Base-by-base conservation (phyloP, 1,284 basidiomycete species). In the Bjerkandera adusta region DNA sequence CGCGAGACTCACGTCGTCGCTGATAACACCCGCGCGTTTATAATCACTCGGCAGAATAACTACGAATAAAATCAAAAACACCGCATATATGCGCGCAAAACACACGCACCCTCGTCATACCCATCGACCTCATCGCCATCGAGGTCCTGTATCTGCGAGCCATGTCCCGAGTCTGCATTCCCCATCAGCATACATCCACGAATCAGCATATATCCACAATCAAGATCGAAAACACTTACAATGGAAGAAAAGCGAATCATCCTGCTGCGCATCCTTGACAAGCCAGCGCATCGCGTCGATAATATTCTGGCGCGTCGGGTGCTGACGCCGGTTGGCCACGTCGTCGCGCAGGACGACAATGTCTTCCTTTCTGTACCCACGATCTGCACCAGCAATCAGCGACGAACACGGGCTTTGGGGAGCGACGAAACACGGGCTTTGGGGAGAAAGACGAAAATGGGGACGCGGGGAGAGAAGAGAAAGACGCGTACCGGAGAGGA, bases 221-320 rank as follows among this genome's bases (percentile, higher is more conserved):
- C n/a, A n/a, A n/a, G n/a, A n/a, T 33, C 35, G 37, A 15, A 16
- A 20, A n/a, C 6, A 65, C 81, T 46, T 61, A 85, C 85, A 95
- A 58, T 95, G 92, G 65, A 95, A 87, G 66, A 95, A 92, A 8
- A 96, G 68, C 1, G 91, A 85, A 64, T 95, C 93, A 54, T 95
- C 76, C 3, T 77, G 70, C 24, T 72, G 69, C 1, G 92, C 92
- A 50, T 75, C 81, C 21, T 71, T 66, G 2, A 95, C 89, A n/a
- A 96, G 78, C 92, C 92, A 95, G 36, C 71, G 73, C 89, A 94
- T 93, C 1, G 84, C 89, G 20, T 77, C 73, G n/a, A 91, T 60
- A 52, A 97, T 90, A 63, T 96, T 96, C 49, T 68, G 68, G 46
- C 77, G 72, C 0, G 91, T 95, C 0, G 93, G 93, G 30, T 76